phyloP scores from a whole-genome alignment of 2,329 filamentous ascomycete genomes.

The Colletotrichum sp. region DNA sequence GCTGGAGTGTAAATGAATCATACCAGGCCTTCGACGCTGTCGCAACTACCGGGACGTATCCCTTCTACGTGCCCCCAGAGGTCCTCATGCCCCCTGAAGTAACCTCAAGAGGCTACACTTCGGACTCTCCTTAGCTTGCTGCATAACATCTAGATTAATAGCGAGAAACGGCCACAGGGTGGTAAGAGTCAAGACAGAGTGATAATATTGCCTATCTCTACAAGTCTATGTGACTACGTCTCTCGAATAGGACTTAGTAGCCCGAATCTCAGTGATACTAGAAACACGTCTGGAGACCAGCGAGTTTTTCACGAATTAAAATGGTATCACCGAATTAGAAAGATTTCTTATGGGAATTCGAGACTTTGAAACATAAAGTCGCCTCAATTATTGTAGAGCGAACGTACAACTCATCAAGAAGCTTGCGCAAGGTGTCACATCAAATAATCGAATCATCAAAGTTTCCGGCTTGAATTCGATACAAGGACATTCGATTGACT shows the following conservation, averaged over 20 bases:
- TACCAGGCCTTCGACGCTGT: not conserved
- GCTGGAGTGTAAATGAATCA: fast-evolving
- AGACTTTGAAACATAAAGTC: not conserved
- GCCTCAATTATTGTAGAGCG: not conserved
- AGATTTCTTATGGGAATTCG: not conserved
- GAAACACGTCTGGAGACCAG: not conserved
- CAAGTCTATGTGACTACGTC: not conserved
- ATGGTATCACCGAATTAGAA: not conserved
- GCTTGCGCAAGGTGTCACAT: not conserved
- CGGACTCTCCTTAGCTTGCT: not conserved
- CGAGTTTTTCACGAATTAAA: not conserved
- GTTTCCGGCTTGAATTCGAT: not conserved
- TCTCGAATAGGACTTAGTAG: not conserved
- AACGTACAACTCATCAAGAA: not conserved
- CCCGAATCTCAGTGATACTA: not conserved
- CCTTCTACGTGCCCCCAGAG: not conserved
- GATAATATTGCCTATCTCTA: not conserved
- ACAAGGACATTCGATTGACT: not conserved
- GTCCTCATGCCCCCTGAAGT: not conserved
- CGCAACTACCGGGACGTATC: not conserved
- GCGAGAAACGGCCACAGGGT: not conserved
- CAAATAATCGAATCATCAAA: not conserved
- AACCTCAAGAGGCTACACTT: not conserved
- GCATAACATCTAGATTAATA: fast-evolving
- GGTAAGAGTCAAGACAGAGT: no score